A percentile compares a stretch with the other conserved stretches of the same genome.
Evolutionary conservation across 768 basidiomycete species (phyloP).

Genomic region (Pleurotus giganteus): DNA sequence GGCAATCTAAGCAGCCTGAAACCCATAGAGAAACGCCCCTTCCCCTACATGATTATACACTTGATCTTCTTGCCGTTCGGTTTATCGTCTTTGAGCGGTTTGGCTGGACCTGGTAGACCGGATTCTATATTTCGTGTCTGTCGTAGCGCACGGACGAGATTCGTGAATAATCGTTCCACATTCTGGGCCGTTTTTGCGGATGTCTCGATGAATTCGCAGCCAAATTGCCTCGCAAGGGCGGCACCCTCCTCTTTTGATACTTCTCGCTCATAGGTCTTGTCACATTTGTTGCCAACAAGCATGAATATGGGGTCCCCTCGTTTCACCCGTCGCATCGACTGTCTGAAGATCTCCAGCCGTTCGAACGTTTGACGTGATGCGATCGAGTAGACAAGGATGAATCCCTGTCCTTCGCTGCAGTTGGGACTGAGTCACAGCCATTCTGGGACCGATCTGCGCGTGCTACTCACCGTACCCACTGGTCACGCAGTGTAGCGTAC

Average conservation of each 20-base stretch:
- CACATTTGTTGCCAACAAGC: slow-evolving; percentile 95
- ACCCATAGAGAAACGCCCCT: slow-evolving; percentile 44
- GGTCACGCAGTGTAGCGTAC: slow-evolving; percentile 93
- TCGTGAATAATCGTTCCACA: slow-evolving; percentile 88
- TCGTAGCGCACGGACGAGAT: slow-evolving; percentile 81
- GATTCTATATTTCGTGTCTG: slow-evolving; percentile 59
- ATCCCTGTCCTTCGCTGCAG: slow-evolving; percentile 91
- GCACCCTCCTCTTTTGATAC: slow-evolving; percentile 89
- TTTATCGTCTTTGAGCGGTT: slow-evolving; percentile 43
- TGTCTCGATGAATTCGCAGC: slow-evolving; percentile 94
- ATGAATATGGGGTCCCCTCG: slow-evolving; percentile 84
- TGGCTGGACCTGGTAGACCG: slow-evolving; percentile 37
- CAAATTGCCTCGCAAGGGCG: slow-evolving; percentile 76
- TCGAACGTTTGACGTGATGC: slow-evolving; percentile 92
- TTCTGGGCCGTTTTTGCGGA: slow-evolving; percentile 95
- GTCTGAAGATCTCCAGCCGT: slow-evolving; percentile 84
- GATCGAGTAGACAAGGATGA: slow-evolving; percentile 95
- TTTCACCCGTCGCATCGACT: slow-evolving; percentile 88
- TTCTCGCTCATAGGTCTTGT: slow-evolving; percentile 88
- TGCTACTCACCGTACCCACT: slow-evolving; percentile 88
- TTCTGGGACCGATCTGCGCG: slow-evolving; percentile 11
- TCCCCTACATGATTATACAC: slow-evolving; percentile 82
- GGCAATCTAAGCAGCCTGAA: slow-evolving; percentile 66
- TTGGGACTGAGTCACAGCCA: slow-evolving; percentile 11
- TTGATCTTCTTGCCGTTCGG: slow-evolving; percentile 39